phyloP scores from a whole-genome alignment of 768 basidiomycete species.

The Mycena galericulata region DNA sequence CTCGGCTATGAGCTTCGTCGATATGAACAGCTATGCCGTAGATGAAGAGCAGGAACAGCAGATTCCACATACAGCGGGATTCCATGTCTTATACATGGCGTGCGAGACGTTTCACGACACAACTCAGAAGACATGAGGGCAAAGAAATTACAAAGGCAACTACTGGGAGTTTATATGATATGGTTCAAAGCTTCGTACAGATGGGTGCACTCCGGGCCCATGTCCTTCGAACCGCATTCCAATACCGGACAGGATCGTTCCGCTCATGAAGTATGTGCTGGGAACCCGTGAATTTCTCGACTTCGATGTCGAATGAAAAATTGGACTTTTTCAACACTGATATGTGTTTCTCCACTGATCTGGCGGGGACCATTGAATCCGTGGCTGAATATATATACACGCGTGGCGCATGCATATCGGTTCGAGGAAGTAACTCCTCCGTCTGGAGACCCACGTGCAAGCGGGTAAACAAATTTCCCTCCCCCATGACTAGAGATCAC shows the following conservation, averaged over 20 bases:
- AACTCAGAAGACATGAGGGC: too few relatives aligned
- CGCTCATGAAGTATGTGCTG: conserved; percentile 2
- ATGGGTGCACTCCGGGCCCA: conserved; percentile 1
- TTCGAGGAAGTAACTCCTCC: not conserved
- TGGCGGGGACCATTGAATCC: conserved; percentile 7
- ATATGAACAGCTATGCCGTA: too few relatives aligned
- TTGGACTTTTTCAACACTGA: not conserved
- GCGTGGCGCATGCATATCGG: not conserved
- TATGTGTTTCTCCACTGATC: conserved; percentile 4
- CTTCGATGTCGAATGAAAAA: not conserved
- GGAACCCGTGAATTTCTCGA: conserved; percentile 1
- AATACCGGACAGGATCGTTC: conserved; percentile 6
- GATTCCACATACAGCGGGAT: too few relatives aligned
- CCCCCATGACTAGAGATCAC: not conserved
- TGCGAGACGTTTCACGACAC: too few relatives aligned
- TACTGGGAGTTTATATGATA: too few relatives aligned
- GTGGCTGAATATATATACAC: conserved; percentile 9
- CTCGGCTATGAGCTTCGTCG: too few relatives aligned
- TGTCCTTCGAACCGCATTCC: not conserved
- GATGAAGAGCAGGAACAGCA: too few relatives aligned
- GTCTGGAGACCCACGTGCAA: not conserved
- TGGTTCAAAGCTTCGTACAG: conserved; percentile 2
- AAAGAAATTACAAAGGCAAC: too few relatives aligned
- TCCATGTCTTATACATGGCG: too few relatives aligned
- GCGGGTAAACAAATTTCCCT: not conserved